These are phyloP conservation scores for Chenopodium album DNA, from an alignment of 148 eudicot genomes.

Conservation along the genomic window DNA sequence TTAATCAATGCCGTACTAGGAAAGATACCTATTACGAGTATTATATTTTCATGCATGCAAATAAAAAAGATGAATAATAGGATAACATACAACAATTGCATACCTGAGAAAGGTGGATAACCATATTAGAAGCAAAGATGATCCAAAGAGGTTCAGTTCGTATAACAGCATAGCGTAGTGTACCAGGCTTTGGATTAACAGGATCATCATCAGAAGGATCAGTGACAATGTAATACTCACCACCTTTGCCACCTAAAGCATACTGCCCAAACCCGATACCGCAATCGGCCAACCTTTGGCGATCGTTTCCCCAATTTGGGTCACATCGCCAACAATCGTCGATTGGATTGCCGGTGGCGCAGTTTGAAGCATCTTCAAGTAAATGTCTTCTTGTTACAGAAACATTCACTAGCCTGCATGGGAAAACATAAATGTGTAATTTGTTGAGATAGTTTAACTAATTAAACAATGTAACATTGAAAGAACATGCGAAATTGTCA, in stretches of 20 bases:
- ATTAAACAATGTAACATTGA: no score
- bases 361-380: conserved; percentile 37
- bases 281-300: conserved; percentile 83
- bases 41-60: no score
- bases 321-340: conserved; percentile 97
- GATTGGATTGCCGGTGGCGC: conserved; percentile 76
- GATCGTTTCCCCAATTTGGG: conserved; percentile 68
- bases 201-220: conserved; percentile 73
- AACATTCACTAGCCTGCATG: conserved; percentile 60
- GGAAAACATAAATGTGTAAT: background rate
- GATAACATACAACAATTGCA: background rate
- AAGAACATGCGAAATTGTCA: no score
- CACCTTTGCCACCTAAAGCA: conserved; percentile 82
- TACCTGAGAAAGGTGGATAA: conserved; percentile 61
- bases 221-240: conserved; percentile 75
- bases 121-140: conserved; percentile 72
- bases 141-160: conserved; percentile 87
- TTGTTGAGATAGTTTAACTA: background rate
- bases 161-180: conserved; percentile 80
- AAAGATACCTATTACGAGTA: no score
- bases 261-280: conserved; percentile 84
- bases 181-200: conserved; percentile 74
- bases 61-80: background rate
- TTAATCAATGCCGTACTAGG: no score
- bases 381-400: conserved; percentile 65